Percentiles rank a stretch among this genome's conserved stretches.
phyloP scores from a whole-genome alignment of 108 stramenopile species.

The Discostella pseudostelligera region DNA sequence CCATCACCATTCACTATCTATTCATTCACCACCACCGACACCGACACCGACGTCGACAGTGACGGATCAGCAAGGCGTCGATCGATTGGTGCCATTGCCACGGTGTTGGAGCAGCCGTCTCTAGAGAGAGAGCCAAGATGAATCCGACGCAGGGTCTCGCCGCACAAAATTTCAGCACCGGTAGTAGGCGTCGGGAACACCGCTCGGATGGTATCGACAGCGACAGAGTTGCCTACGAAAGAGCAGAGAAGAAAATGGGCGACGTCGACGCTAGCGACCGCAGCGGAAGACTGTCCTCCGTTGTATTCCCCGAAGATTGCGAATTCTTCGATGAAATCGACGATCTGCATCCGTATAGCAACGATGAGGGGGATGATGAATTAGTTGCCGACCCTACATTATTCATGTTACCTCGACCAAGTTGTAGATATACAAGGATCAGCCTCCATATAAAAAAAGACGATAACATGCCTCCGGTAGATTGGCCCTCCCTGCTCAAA shows the following conservation, averaged over 20 bases:
- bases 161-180: constrained; percentile 5
- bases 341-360: constrained; percentile 22
- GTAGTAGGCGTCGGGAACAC: not conserved
- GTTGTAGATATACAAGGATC: too few relatives aligned
- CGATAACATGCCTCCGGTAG: constrained; percentile 25
- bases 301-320: constrained; percentile 21
- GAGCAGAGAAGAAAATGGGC: not conserved
- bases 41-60: too few relatives aligned
- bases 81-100: too few relatives aligned
- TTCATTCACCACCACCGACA: too few relatives aligned
- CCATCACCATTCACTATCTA: too few relatives aligned
- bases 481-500: constrained; percentile 39
- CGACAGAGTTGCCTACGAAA: not conserved
- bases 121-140: not conserved
- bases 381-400: constrained; percentile 9
- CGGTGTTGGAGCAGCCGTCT: too few relatives aligned
- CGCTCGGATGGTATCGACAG: not conserved
- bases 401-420: too few relatives aligned
- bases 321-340: constrained; percentile 31
- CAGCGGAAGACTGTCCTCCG: constrained; percentile 14
- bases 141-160: not conserved
- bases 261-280: too few relatives aligned
- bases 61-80: too few relatives aligned
- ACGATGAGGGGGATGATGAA: constrained; percentile 20
- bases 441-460: not conserved